Percentiles rank a stretch among this genome's conserved stretches.
Conservation (phyloP, 768 basidiomycete species). For the Grammothele lineata region DNA sequence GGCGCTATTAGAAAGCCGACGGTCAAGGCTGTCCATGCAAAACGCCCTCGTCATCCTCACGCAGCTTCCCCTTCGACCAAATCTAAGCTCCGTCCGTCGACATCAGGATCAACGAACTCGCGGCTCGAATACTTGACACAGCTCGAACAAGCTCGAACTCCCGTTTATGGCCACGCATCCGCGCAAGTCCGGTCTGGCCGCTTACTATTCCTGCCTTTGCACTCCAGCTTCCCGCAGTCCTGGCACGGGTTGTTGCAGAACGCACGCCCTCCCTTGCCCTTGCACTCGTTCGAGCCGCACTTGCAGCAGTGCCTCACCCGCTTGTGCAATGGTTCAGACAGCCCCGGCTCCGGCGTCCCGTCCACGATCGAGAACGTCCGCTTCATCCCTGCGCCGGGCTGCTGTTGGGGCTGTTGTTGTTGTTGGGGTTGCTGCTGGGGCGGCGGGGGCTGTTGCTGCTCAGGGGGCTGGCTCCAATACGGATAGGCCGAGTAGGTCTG, state of each 20-base stretch:
- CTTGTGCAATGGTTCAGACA: conserved; percentile 36
- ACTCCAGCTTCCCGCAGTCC: conserved; percentile 80
- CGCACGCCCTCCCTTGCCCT: conserved; percentile 73
- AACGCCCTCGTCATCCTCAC: too few relatives aligned
- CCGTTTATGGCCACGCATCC: conserved; percentile 48
- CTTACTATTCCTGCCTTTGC: conserved; percentile 73
- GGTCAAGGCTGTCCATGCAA: too few relatives aligned
- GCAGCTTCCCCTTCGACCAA: too few relatives aligned
- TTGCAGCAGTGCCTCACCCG: conserved; percentile 80
- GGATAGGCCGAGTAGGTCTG: conserved; percentile 20
- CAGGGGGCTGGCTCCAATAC: conserved; percentile 19
- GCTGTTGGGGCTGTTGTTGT: neutral
- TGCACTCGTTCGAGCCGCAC: conserved; percentile 77
- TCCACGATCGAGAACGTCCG: conserved; percentile 25
- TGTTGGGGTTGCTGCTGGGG: conserved; percentile 7
- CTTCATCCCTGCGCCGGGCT: conserved; percentile 17
- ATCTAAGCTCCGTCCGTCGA: too few relatives aligned
- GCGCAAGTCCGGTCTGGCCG: conserved; percentile 71
- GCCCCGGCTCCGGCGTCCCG: conserved; percentile 16
- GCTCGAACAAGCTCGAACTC: too few relatives aligned
- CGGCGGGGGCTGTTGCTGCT: conserved; percentile 9
- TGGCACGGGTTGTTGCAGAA: conserved; percentile 75
- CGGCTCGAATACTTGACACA: too few relatives aligned
- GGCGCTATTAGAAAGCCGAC: too few relatives aligned
- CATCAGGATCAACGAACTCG: too few relatives aligned